Evolutionary conservation across 106 monocot species (phyloP), one percentile per base, ranked within the genome.

Genomic region (Apostasia ramifera): DNA sequence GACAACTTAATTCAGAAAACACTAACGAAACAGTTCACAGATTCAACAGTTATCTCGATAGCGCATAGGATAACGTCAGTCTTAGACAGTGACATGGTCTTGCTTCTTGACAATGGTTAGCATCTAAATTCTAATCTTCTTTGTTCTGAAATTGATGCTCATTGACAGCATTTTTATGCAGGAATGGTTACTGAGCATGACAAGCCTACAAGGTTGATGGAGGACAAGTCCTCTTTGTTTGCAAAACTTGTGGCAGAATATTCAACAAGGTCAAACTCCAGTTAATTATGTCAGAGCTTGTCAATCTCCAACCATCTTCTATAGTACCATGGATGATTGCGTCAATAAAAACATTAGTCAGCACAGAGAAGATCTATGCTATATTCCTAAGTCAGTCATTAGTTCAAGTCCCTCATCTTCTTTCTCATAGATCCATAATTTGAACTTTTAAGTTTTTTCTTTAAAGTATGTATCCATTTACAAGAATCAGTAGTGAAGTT

Each of bases 61-160:
- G 90, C 86, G 5, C 90, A 91, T 77, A 26, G 90, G 8, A 86
- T 91, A 74, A 86, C 90, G 14, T 91, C 90, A 0, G 86, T 91
- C n/a, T 76, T 86, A 6, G 79, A 86, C 43, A 91, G 90, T 66
- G 90, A 91, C 58, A 84, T 81, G 78, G 81, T 91, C 47, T 44
- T 91, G 62, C 78, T 91, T 50, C 86, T 91, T 38, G 90, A 91
- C 52, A 79, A 86, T 73, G 90, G 90, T 77, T 44, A 66, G 80
- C 66, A 39, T 44, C 2, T 61, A 47, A 8, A 38, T 7, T 15
- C 47, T 1, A 61, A 4, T 2, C 13, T 47, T 8, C 44, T 37
- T 55, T 10, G 48, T 59, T 7, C 2, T 3, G 0, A 43, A 26
- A 15, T 55, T 55, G 13, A 2, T 43, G 7, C 59, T 59, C 3